Percentiles rank a stretch among this genome's conserved stretches.
Conservation (phyloP, 257 asterid genomes). For the Fraxinus anomala region DNA sequence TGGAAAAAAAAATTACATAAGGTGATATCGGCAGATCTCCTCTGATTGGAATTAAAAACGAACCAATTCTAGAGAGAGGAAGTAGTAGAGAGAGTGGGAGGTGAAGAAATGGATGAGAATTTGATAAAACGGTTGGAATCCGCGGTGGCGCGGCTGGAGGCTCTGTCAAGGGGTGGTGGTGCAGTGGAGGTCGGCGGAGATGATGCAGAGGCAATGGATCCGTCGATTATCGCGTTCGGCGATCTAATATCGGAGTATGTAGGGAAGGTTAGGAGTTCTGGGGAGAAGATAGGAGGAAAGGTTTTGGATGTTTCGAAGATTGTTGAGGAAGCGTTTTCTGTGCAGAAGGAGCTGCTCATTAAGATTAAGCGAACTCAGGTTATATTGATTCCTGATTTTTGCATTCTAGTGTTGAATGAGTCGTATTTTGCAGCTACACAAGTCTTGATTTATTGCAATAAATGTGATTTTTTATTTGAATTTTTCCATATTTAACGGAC, state of each 20-base stretch:
- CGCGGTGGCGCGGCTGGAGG: slow-evolving; percentile 88
- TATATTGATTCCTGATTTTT: not conserved
- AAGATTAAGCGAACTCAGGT: slow-evolving; percentile 76
- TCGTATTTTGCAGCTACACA: not conserved
- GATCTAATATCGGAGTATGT: slow-evolving; percentile 69
- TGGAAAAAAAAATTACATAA: not conserved
- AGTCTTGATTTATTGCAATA: not conserved
- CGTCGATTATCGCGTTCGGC: slow-evolving; percentile 75
- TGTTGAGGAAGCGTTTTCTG: slow-evolving; percentile 64
- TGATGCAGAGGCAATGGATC: slow-evolving; percentile 61
- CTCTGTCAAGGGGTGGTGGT: slow-evolving; percentile 50
- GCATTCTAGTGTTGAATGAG: not conserved
- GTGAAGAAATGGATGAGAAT: slow-evolving; percentile 59
- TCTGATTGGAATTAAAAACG: slow-evolving; percentile 24
- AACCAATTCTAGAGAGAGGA: slow-evolving; percentile 23
- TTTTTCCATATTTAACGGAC: not conserved
- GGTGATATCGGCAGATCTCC: slow-evolving; percentile 37
- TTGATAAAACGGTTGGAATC: slow-evolving; percentile 83
- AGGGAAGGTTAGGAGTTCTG: slow-evolving; percentile 58
- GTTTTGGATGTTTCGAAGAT: slow-evolving; percentile 69
- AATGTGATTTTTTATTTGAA: not conserved
- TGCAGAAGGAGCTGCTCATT: slow-evolving; percentile 78
- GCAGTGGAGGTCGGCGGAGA: slow-evolving; percentile 42
- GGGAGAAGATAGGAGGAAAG: slow-evolving; percentile 84
- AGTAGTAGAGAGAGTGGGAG: not conserved